phyloP scores from a whole-genome alignment of 192 early-diverging fungal species.

The Pilobolus umbonatus region DNA sequence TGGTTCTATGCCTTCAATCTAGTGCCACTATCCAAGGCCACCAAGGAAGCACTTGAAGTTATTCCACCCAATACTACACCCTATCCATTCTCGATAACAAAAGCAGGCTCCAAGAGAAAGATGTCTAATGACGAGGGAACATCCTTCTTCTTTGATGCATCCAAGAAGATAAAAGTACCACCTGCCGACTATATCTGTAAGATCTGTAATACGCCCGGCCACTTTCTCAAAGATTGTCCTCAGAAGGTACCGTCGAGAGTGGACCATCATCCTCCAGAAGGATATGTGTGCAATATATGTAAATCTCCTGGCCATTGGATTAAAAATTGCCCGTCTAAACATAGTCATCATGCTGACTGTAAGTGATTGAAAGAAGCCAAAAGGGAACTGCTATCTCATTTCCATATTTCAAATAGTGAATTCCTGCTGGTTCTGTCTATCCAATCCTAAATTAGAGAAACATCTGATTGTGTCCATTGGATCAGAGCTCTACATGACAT shows the following conservation, averaged over 20 bases:
- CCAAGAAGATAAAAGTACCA: constrained; percentile 29
- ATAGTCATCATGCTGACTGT: constrained; percentile 38
- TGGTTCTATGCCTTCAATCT: constrained; percentile 95
- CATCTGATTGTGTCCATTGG: constrained; percentile 86
- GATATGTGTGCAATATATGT: too few species aligned
- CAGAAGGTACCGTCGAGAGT: constrained; percentile 22
- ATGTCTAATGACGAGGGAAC: constrained; percentile 13
- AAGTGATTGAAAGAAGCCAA: constrained; percentile 18
- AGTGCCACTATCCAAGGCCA: constrained; percentile 50
- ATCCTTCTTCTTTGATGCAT: constrained; percentile 45
- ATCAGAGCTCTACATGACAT: constrained; percentile 73
- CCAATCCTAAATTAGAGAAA: constrained; percentile 85
- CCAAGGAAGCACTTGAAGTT: constrained; percentile 21
- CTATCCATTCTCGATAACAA: constrained; percentile 42
- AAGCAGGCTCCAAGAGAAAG: constrained; percentile 28
- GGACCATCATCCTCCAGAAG: not conserved
- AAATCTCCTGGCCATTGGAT: too few species aligned
- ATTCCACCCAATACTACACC: constrained; percentile 52
- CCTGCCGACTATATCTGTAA: constrained; percentile 59
- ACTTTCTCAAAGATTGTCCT: constrained; percentile 62
- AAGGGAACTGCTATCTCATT: not conserved
- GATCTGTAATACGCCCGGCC: constrained; percentile 59
- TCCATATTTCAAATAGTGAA: constrained; percentile 18
- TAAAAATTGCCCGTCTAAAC: too few species aligned
- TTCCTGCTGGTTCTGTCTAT: constrained; percentile 95